Percentiles rank a stretch among this genome's conserved stretches.
phyloP scores from a whole-genome alignment of 2,329 filamentous ascomycete genomes.

The Beauveria asiatica region DNA sequence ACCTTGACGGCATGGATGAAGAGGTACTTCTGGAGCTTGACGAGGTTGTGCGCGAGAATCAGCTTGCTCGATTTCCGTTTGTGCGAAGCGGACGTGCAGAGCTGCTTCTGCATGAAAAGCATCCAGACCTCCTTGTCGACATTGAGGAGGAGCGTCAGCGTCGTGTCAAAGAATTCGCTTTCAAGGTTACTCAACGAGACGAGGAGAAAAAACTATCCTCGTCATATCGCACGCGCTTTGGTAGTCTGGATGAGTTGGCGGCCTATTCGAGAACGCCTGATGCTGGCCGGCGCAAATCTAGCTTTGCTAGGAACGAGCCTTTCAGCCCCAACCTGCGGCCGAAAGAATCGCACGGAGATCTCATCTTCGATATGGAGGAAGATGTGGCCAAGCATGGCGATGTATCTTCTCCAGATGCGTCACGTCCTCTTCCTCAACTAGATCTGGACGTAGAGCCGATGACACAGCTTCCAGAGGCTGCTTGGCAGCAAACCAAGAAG shows the following conservation, averaged over 20 bases:
- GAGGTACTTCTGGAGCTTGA: conserved; percentile 78
- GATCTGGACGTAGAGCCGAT: conserved; percentile 22
- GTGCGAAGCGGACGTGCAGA: conserved; percentile 69
- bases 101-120: conserved; percentile 51
- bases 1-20: conserved; percentile 77
- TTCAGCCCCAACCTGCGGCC: conserved; percentile 60
- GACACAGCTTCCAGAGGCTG: conserved; percentile 20
- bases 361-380: conserved; percentile 94
- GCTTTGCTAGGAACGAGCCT: conserved; percentile 41
- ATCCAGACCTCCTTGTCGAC: conserved; percentile 54
- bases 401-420: conserved; percentile 19
- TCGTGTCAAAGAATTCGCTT: conserved; percentile 68
- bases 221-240: conserved; percentile 51
- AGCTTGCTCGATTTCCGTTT: conserved; percentile 68
- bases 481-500: conserved; percentile 23
- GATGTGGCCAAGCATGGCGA: conserved; percentile 27
- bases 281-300: conserved; percentile 38
- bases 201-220: conserved; percentile 55
- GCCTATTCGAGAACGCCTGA: conserved; percentile 34
- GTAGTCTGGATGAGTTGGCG: conserved; percentile 56
- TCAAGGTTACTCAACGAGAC: conserved; percentile 54
- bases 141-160: conserved; percentile 61
- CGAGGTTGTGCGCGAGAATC: conserved; percentile 70
- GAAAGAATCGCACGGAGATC: conserved; percentile 60
- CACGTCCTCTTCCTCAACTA: conserved; percentile 12